These are phyloP conservation scores for Podila epigama DNA, from an alignment of 192 early-diverging fungal species.

Conservation along the genomic window DNA sequence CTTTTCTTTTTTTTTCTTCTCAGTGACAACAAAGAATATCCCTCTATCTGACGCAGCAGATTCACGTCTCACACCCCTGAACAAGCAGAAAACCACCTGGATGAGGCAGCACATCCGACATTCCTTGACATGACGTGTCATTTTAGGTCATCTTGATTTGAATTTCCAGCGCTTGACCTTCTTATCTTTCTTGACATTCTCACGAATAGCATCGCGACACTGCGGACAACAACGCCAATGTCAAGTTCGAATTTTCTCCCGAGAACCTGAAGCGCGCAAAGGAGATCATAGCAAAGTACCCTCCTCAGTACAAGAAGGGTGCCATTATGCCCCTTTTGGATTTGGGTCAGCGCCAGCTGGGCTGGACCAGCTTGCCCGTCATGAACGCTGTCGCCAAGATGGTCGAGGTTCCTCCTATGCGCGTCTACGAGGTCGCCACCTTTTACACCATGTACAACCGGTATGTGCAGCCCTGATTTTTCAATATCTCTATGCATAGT, in stretches of 20 bases:
- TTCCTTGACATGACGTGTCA: too few relatives aligned
- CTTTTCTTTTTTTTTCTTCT: too few relatives aligned
- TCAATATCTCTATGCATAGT: not conserved
- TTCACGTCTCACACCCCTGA: too few relatives aligned
- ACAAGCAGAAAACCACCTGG: too few relatives aligned
- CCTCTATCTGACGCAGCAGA: too few relatives aligned
- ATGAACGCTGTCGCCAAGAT: constrained; percentile 98
- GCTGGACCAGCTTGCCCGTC: constrained; percentile 91
- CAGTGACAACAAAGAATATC: too few relatives aligned
- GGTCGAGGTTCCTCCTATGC: constrained; percentile 96
- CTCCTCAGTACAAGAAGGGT: constrained; percentile 97
- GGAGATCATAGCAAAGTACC: constrained; percentile 93
- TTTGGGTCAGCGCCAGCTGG: constrained; percentile 94
- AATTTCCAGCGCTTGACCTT: too few relatives aligned
- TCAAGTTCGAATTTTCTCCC: constrained; percentile 86
- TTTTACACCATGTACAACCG: constrained; percentile 99
- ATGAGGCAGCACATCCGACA: too few relatives aligned
- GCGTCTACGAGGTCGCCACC: constrained; percentile 99
- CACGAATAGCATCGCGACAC: constrained; percentile 77
- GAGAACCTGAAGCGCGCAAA: constrained; percentile 82
- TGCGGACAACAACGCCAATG: constrained; percentile 79
- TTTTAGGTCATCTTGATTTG: too few relatives aligned
- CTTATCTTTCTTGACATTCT: too few relatives aligned
- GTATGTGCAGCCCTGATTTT: too few relatives aligned
- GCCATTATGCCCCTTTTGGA: constrained; percentile 96